Evolutionary conservation across 2,329 filamentous ascomycete species (phyloP).

Genomic region (Neonectria ditissima): DNA sequence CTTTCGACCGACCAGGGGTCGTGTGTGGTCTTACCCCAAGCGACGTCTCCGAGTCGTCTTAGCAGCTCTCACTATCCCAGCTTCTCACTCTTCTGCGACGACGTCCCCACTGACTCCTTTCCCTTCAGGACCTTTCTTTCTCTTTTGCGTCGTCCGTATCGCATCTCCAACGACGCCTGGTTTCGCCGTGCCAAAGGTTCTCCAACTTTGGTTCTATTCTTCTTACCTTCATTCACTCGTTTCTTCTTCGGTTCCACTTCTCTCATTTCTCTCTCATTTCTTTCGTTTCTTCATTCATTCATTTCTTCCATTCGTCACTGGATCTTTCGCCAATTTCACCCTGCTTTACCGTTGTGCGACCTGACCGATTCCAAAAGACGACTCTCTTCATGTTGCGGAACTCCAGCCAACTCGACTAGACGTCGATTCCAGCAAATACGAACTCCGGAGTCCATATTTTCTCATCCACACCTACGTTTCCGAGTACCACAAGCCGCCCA

Average conservation of each 20-base stretch:
- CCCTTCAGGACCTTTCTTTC: slow-evolving; percentile 29
- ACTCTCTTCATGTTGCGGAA: slow-evolving; percentile 42
- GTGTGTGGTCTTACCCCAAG: slow-evolving; percentile 20
- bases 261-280: slow-evolving; percentile 7
- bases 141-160: slow-evolving; percentile 35
- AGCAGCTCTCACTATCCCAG: slow-evolving; percentile 27
- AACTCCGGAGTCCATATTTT: slow-evolving; percentile 32
- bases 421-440: slow-evolving; percentile 39
- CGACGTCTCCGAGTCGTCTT: slow-evolving; percentile 33
- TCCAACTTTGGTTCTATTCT: slow-evolving; percentile 35
- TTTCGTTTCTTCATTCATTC: slow-evolving; percentile 2
- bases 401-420: slow-evolving; percentile 38
- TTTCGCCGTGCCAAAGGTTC: slow-evolving; percentile 38
- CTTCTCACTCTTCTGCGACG: slow-evolving; percentile 37
- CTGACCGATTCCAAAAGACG: slow-evolving; percentile 30
- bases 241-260: slow-evolving; percentile 31
- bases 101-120: slow-evolving; percentile 30
- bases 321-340: slow-evolving; percentile 34
- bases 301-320: slow-evolving; percentile 12
- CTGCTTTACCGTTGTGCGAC: slow-evolving; percentile 39
- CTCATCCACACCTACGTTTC: slow-evolving; percentile 13
- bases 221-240: slow-evolving; percentile 29
- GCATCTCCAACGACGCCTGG: slow-evolving; percentile 40
- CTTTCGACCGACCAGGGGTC: slow-evolving; percentile 14
- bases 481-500: slow-evolving; percentile 33